Conservation (phyloP, 2,329 filamentous ascomycete genomes). For the Stemphylium lycopersici region DNA sequence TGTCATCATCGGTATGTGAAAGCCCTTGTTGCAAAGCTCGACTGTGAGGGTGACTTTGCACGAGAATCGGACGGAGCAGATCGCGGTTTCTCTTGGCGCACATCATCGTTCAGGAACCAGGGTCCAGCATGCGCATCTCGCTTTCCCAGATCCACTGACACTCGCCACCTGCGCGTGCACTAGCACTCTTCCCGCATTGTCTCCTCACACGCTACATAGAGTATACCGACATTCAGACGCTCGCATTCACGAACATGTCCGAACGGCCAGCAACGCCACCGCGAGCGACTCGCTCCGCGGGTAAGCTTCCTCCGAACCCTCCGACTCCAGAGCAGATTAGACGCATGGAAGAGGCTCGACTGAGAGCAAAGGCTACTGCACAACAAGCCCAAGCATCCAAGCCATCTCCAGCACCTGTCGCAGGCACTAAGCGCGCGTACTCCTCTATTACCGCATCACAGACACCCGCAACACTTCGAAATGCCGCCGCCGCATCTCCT, state of each 20-base stretch:
- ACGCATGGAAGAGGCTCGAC: slow-evolving; percentile 77
- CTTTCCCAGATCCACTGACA: slow-evolving; percentile 7
- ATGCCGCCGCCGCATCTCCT: slow-evolving; percentile 62
- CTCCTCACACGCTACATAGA: background rate
- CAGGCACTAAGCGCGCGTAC: slow-evolving; percentile 75
- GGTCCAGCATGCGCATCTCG: slow-evolving; percentile 20
- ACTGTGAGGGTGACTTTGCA: slow-evolving; percentile 15
- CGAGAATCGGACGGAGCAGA: slow-evolving; percentile 17
- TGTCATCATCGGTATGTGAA: background rate
- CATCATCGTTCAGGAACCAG: slow-evolving; percentile 39
- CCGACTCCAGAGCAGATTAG: slow-evolving; percentile 67
- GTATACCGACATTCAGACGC: background rate
- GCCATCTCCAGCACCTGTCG: slow-evolving; percentile 37
- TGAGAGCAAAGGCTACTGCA: slow-evolving; percentile 84
- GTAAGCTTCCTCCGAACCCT: slow-evolving; percentile 53
- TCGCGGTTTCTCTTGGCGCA: slow-evolving; percentile 36
- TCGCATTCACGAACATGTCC: slow-evolving; percentile 34
- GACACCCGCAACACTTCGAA: slow-evolving; percentile 66
- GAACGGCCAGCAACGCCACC: slow-evolving; percentile 58
- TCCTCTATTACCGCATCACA: slow-evolving; percentile 64
- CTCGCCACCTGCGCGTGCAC: slow-evolving; percentile 19
- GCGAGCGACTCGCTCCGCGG: slow-evolving; percentile 46
- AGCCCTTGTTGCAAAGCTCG: slow-evolving; percentile 1
- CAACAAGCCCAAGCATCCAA: slow-evolving; percentile 49
- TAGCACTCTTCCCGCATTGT: background rate